phyloP scores from a whole-genome alignment of 371 early-diverging fungal genomes.

The Mucor plumbeus region DNA sequence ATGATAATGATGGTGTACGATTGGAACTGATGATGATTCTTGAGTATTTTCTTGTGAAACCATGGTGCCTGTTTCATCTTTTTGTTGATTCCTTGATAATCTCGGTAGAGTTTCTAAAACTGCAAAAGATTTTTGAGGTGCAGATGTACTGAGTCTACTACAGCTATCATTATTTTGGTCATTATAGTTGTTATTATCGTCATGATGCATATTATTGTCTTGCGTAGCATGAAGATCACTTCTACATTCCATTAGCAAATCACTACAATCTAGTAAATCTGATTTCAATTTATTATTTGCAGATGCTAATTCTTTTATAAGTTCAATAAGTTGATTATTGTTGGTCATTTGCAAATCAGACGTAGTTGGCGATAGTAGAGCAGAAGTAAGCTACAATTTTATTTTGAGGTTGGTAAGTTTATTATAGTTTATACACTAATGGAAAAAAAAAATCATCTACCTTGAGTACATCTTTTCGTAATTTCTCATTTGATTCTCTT shows the following conservation, averaged over 20 bases:
- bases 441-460: conserved; percentile 27
- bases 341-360: conserved; percentile 28
- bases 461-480: conserved; percentile 48
- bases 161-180: conserved; percentile 10
- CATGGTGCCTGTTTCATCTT: conserved; percentile 12
- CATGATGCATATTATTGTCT: conserved; percentile 11
- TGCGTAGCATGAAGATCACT: conserved; percentile 15
- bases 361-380: conserved; percentile 26
- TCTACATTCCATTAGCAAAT: conserved; percentile 38
- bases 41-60: background rate
- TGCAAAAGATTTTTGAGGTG: conserved; percentile 18
- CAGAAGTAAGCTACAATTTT: conserved; percentile 33
- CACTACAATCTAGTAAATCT: conserved; percentile 45
- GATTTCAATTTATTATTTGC: conserved; percentile 50
- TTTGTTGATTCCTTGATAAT: conserved; percentile 3
- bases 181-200: conserved; percentile 1
- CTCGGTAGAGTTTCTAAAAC: background rate
- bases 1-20: conserved; percentile 54
- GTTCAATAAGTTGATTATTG: conserved; percentile 29
- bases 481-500: conserved; percentile 46
- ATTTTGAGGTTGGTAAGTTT: background rate
- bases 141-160: conserved; percentile 23
- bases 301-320: conserved; percentile 52
- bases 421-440: too few species aligned
- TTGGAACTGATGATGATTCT: conserved; percentile 16